Evolutionary conservation across 768 basidiomycete genomes (phyloP), one percentile per base, ranked within the genome.

Genomic region (Tylopilus vinaceipallidus): DNA sequence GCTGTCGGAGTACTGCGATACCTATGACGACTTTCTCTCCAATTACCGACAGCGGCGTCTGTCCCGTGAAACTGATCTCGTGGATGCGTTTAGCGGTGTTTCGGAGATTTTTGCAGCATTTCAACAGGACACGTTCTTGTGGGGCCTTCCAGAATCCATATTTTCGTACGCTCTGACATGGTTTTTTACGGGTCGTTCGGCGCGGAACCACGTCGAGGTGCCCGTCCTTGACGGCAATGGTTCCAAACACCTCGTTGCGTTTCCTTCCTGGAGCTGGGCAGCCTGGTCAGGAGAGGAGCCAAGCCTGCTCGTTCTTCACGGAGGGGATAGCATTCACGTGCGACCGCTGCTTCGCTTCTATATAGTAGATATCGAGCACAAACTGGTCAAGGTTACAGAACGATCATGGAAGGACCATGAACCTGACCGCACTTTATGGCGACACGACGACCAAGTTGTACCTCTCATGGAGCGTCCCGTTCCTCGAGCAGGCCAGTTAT

Each of bases 181-280:
- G 57, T 26, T 1, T 11, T 35, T 47, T 11, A 23, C 23, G 1
- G 57, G 46, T 3, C 32, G 26, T 14, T 43, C n/a, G 14, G 8
- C 27, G 17, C 48, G 48, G 22, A 59, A 56, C 29, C 0, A 30
- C 3, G 24, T 46, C 3, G 6, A 32, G 2, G 38, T 52, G 16
- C 45, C 57, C 5, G 11, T 50, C 37, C 44, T 58, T n/a, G 12
- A 42, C 5, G 24, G 8, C 17, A 16, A 58, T 2, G 57, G 56
- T 10, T 37, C 46, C 1, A 40, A 38, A 33, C 10, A 50, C n/a
- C 45, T 36, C 39, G 27, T 53, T 1, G 35, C 47, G 3, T 29
- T 59, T 2, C 58, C 58, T 29, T 60, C 58, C 6, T 59, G 58
- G 58, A 59, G 58, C 24, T 59, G 58, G 58, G 33, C 38, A 2